phyloP scores from a whole-genome alignment of 2,329 filamentous ascomycete genomes.

The Talaromyces sp. region DNA sequence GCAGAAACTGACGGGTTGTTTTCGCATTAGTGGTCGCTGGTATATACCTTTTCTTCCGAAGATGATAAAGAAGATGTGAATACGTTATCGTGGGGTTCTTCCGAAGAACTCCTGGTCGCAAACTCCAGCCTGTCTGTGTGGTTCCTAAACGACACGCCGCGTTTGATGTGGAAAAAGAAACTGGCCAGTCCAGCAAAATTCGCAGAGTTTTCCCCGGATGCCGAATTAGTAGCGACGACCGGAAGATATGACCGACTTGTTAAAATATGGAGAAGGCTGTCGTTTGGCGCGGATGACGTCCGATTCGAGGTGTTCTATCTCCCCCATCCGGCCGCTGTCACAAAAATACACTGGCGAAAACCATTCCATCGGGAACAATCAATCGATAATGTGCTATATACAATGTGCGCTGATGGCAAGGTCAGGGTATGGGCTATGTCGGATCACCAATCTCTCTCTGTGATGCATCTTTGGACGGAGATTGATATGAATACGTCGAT shows the following conservation, averaged over 20 bases:
- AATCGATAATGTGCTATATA: conserved; percentile 83
- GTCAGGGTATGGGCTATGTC: conserved; percentile 79
- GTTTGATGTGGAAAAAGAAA: conserved; percentile 65
- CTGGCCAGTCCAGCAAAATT: conserved; percentile 70
- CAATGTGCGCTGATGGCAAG: conserved; percentile 73
- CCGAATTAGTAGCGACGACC: conserved; percentile 76
- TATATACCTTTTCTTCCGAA: conserved; percentile 45
- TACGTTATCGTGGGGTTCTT: conserved; percentile 78
- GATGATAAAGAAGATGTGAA: conserved; percentile 40
- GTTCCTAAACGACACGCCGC: conserved; percentile 44
- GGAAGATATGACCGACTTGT: conserved; percentile 74
- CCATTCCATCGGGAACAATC: conserved; percentile 72
- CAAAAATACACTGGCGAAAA: conserved; percentile 77
- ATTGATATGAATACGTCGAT: conserved; percentile 73
- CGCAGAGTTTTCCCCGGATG: conserved; percentile 79
- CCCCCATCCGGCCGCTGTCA: conserved; percentile 75
- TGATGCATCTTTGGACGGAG: conserved; percentile 72
- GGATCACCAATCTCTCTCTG: conserved; percentile 65
- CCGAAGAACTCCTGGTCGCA: conserved; percentile 78
- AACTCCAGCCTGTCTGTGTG: conserved; percentile 67
- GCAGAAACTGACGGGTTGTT: not conserved
- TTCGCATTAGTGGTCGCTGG: conserved; percentile 53
- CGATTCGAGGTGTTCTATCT: conserved; percentile 90
- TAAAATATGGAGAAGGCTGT: conserved; percentile 87
- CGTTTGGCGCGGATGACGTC: conserved; percentile 76